These are phyloP conservation scores for Verticillium isaacii DNA, from an alignment of 2,329 filamentous ascomycete species.

Conservation along the genomic window DNA sequence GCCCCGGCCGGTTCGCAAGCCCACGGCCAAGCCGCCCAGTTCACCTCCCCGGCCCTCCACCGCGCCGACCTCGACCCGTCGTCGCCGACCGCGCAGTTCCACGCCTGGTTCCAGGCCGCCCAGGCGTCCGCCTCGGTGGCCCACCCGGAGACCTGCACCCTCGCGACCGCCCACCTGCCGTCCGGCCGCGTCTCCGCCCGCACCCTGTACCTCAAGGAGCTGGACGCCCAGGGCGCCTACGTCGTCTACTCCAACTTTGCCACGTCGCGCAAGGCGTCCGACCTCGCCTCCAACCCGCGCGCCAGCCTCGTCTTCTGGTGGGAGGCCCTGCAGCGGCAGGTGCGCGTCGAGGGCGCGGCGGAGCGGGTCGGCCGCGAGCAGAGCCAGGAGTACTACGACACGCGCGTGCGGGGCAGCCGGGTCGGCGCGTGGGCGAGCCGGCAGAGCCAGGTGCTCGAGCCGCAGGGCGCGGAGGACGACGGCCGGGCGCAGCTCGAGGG, in stretches of 20 bases:
- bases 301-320: conserved; percentile 89
- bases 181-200: conserved; percentile 80
- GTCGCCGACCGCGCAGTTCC: conserved; percentile 77
- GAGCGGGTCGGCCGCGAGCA: conserved; percentile 65
- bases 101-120: conserved; percentile 80
- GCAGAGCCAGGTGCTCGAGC: conserved; percentile 73
- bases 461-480: conserved; percentile 44
- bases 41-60: conserved; percentile 59
- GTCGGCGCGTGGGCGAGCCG: conserved; percentile 91
- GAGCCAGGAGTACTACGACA: conserved; percentile 65
- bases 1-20: conserved; percentile 57
- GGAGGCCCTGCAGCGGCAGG: conserved; percentile 80
- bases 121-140: conserved; percentile 46
- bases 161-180: conserved; percentile 80
- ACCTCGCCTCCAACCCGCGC: conserved; percentile 69
- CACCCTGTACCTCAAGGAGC: conserved; percentile 92
- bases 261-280: conserved; percentile 63
- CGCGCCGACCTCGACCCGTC: conserved; percentile 53
- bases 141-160: conserved; percentile 82
- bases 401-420: conserved; percentile 70
- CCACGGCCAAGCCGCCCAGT: conserved; percentile 68
- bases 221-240: conserved; percentile 71
- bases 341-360: conserved; percentile 76
- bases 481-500: conserved; percentile 70
- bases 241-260: conserved; percentile 93